Evolutionary conservation across 352 stramenopile species (phyloP).

Genomic region (Phytophthora niederhauseri): DNA sequence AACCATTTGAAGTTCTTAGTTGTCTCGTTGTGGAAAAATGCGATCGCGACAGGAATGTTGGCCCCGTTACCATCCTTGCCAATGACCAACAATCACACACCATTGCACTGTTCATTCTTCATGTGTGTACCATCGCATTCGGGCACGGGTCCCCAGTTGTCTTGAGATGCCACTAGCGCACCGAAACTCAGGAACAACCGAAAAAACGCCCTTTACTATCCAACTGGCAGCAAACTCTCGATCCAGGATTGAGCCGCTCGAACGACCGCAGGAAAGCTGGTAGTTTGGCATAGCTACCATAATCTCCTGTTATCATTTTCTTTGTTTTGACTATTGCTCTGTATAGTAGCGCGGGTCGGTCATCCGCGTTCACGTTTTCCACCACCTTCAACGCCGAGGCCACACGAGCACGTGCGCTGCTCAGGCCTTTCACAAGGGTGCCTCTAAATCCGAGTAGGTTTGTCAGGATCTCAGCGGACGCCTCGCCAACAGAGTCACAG

Average conservation of each 20-base stretch:
- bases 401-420: neutral
- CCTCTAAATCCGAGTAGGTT: constrained; percentile 4
- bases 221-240: neutral
- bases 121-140: constrained; percentile 16
- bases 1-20: constrained; percentile 21
- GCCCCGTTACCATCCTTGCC: constrained; percentile 7
- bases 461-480: neutral
- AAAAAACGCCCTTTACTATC: constrained; percentile 14
- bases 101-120: too few species aligned
- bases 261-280: constrained; percentile 8
- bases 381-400: neutral
- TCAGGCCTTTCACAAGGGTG: constrained; percentile 6
- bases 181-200: constrained; percentile 4
- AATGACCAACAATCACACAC: neutral
- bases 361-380: constrained; percentile 6
- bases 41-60: constrained; percentile 7
- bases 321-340: constrained; percentile 1
- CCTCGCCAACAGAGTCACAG: constrained; percentile 2
- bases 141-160: constrained; percentile 11
- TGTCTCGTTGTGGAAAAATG: constrained; percentile 12
- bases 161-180: constrained; percentile 1
- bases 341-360: constrained; percentile 4
- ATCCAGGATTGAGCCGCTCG: neutral
- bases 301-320: neutral
- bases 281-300: constrained; percentile 4